Evolutionary conservation across 2,329 filamentous ascomycete species (phyloP), one percentile per base, ranked within the genome.

Genomic region (Setomelanomma holmii): DNA sequence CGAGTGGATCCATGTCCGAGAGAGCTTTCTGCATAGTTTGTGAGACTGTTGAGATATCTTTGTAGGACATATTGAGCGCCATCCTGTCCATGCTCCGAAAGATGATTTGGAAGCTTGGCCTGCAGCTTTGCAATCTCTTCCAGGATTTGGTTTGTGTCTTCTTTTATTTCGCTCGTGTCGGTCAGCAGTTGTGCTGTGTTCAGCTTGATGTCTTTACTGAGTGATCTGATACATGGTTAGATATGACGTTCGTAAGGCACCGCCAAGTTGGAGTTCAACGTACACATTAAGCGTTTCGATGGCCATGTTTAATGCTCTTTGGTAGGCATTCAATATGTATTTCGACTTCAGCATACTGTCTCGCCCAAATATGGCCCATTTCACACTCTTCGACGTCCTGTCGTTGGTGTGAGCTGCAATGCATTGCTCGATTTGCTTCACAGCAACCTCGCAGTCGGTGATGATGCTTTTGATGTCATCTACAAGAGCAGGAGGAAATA

Each of bases 391-490:
- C 24, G 24, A 6, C 24, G 24, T 27, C 12, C 12, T 27, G 24
- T 27, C 24, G 24, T 27, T 27, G 6, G 24, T 27, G 24, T 27
- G 24, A 27, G 24, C 24, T 14, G n/a, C 33, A 14, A 35, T 16
- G 33, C 33, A 12, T 35, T 23, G 27, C 21, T 21, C 19, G 35
- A 4, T 12, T 11, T 44, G 33, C 30, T 44, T 44, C 20, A 22
- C 41, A 11, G 33, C 19, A 33, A 44, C 24, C 43, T 46, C 43
- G 34, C 43, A 46, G 21, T 46, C 35, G 33, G 35, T 14, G 7
- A 39, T 12, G 14, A 46, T 39, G 11, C 34, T 34, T 17, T 20
- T 24, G 19, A 39, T 46, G n/a, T 46, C 27, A 8, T 46, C 24
- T 3, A 16, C 12, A 19, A 39, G 33, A 4, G 43, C 35, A 6